A percentile compares a stretch with the other conserved stretches of the same genome.
Evolutionary conservation across 2,329 filamentous ascomycete species (phyloP).

Genomic region (Trichoderma atroviride): DNA sequence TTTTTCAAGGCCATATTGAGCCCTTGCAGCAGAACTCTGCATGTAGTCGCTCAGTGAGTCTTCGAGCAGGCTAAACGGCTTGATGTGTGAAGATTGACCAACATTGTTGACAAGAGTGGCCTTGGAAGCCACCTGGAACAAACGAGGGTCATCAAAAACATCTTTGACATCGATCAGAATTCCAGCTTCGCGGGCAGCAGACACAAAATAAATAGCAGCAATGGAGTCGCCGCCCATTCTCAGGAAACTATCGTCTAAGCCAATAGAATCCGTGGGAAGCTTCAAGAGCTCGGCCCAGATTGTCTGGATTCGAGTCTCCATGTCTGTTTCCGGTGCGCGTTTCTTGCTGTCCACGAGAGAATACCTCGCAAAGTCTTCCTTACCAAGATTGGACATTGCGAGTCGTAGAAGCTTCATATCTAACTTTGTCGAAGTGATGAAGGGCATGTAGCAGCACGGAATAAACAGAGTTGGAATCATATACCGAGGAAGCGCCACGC

Average conservation of each 20-base stretch:
- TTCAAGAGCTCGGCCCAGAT: slow-evolving; percentile 36
- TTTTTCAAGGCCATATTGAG: background rate
- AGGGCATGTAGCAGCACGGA: slow-evolving; percentile 23
- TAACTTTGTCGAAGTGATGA: slow-evolving; percentile 26
- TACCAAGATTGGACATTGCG: slow-evolving; percentile 3
- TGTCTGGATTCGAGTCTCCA: slow-evolving; percentile 36
- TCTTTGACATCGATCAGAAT: slow-evolving; percentile 26
- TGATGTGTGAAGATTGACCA: background rate
- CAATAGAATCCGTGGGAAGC: slow-evolving; percentile 23
- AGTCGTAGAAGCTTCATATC: slow-evolving; percentile 26
- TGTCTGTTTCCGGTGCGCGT: slow-evolving; percentile 28
- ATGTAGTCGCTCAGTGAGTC: background rate
- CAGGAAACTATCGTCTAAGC: slow-evolving; percentile 30
- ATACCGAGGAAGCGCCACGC: slow-evolving; percentile 22
- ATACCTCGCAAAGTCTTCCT: slow-evolving; percentile 28
- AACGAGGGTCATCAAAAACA: slow-evolving; percentile 23
- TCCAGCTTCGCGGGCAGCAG: slow-evolving; percentile 20
- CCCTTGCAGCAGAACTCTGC: background rate
- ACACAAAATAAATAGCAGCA: slow-evolving; percentile 30
- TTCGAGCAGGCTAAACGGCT: slow-evolving; percentile 15
- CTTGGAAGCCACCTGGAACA: slow-evolving; percentile 18
- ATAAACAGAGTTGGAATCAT: slow-evolving; percentile 26
- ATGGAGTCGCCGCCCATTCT: slow-evolving; percentile 32
- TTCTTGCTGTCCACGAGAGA: slow-evolving; percentile 34
- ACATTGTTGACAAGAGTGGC: background rate